A percentile compares a stretch with the other conserved stretches of the same genome.
These are phyloP conservation scores for Chytridium lagenaria DNA, from an alignment of 371 early-diverging fungal species.

Conservation along the genomic window DNA sequence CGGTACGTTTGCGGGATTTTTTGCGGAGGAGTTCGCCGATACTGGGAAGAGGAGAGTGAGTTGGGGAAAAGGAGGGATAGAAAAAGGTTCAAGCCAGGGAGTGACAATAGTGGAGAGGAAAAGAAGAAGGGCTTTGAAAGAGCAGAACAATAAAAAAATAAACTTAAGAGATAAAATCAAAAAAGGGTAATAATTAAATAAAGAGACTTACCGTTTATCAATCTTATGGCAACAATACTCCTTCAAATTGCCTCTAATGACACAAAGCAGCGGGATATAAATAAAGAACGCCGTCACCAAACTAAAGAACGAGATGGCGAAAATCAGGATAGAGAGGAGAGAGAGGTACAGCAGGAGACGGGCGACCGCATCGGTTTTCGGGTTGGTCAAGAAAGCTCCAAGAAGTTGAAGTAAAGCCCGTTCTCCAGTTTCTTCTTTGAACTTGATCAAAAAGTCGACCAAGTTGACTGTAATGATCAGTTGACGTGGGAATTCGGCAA, in stretches of 20 bases:
- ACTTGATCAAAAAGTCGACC: conserved; percentile 41
- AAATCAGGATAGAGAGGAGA: conserved; percentile 73
- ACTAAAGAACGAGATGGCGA: conserved; percentile 61
- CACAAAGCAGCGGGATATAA: conserved; percentile 82
- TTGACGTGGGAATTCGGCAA: conserved; percentile 87
- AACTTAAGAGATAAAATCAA: neutral
- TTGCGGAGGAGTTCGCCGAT: conserved; percentile 52
- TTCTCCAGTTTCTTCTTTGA: conserved; percentile 11
- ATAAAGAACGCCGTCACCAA: conserved; percentile 69
- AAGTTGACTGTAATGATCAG: conserved; percentile 67
- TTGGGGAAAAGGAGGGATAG: too few species aligned
- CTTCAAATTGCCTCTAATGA: conserved; percentile 87
- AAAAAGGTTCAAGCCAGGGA: neutral
- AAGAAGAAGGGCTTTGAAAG: neutral
- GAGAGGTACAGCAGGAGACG: conserved; percentile 42
- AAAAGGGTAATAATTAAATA: neutral
- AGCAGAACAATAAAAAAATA: neutral
- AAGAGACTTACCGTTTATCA: conserved; percentile 70
- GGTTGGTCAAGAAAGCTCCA: conserved; percentile 41
- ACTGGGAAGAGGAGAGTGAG: too few species aligned
- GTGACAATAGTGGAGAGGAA: neutral
- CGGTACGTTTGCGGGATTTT: conserved; percentile 48
- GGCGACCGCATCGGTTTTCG: neutral
- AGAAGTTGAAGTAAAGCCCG: neutral
- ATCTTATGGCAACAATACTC: conserved; percentile 92